These are phyloP conservation scores for Aquilaria malaccensis DNA, from an alignment of 345 rosid genomes.

Conservation along the genomic window DNA sequence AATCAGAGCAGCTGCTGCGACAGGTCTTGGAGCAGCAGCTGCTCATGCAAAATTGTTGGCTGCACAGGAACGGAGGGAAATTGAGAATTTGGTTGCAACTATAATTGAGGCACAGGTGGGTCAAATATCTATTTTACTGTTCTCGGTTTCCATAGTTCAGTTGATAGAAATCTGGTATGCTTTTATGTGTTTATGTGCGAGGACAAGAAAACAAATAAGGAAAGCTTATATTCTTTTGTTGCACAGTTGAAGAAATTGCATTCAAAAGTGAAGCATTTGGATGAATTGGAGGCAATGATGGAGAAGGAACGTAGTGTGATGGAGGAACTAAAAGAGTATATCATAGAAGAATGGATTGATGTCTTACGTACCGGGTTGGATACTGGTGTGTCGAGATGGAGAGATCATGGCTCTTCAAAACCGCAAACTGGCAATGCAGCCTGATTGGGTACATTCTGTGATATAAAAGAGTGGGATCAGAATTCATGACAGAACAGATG, in stretches of 20 bases:
- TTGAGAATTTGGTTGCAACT: conserved; percentile 50
- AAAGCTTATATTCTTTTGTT: not conserved
- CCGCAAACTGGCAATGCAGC: conserved; percentile 11
- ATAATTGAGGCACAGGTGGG: conserved; percentile 71
- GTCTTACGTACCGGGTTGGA: conserved; percentile 37
- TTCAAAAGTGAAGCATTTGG: conserved; percentile 56
- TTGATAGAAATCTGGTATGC: too few species aligned
- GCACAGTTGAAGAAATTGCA: conserved; percentile 67
- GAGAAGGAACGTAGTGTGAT: conserved; percentile 58
- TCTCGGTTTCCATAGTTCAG: too few species aligned
- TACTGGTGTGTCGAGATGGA: conserved; percentile 47
- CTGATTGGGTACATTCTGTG: not conserved
- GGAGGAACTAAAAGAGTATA: conserved; percentile 38
- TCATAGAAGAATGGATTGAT: conserved; percentile 37
- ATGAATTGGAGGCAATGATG: conserved; percentile 66
- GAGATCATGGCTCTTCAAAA: conserved; percentile 41
- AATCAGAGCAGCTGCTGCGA: conserved; percentile 67
- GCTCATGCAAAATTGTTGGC: conserved; percentile 79
- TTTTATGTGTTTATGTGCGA: too few species aligned
- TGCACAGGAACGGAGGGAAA: conserved; percentile 79
- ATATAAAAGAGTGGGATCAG: conserved; percentile 8
- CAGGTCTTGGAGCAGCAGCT: conserved; percentile 78
- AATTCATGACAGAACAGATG: not conserved
- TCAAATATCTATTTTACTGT: conserved; percentile 1
- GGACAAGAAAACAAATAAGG: too few species aligned